Evolutionary conservation across 2,329 filamentous ascomycete genomes (phyloP), one percentile per base, ranked within the genome.

Genomic region (Colletotrichum tropicicola): DNA sequence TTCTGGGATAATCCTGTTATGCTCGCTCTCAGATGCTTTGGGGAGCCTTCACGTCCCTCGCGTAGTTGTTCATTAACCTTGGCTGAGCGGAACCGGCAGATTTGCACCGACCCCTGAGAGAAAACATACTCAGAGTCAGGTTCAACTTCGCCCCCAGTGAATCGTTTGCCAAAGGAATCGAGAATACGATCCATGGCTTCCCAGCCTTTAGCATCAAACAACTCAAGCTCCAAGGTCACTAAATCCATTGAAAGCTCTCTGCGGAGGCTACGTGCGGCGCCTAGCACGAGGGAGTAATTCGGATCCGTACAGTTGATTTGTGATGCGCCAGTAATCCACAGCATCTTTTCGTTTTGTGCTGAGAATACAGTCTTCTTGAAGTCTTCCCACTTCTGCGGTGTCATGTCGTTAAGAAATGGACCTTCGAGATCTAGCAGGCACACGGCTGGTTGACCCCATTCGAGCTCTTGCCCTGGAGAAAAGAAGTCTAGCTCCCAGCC

Each of bases 41-140:
- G 32, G 8, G 21, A 19, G 9, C 32, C 17, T 5, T 17, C 6
- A 10, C 4, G 13, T 10, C 7, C 13, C 3, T 54, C 8, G 1
- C 28, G n/a, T 21, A 66, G n/a, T 3, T 64, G 32, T 1, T 66
- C 60, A 5, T n/a, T 47, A 3, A 64, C 47, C 6, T 47, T 52
- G 1, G 19, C 13, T 6, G 52, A 15, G 19, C 25, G 63, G 23
- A 66, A 66, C 1, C 75, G 63, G 9, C 69, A 68, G n/a, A 77
- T 65, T 12, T 72, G 68, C 1, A 75, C 63, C 9, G 68, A 60
- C 2, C 72, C 70, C 27, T 72, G 67, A 3, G 67, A 63, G n/a
- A 76, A 67, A 1, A 71, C 73, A 25, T 74, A 78, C 43, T 78
- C 77, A n/a, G 69, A 70, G 13, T 78, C 75, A 0, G 73, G 69